Base-by-base conservation (phyloP, 106 monocot species). In the Posidonia australis region DNA sequence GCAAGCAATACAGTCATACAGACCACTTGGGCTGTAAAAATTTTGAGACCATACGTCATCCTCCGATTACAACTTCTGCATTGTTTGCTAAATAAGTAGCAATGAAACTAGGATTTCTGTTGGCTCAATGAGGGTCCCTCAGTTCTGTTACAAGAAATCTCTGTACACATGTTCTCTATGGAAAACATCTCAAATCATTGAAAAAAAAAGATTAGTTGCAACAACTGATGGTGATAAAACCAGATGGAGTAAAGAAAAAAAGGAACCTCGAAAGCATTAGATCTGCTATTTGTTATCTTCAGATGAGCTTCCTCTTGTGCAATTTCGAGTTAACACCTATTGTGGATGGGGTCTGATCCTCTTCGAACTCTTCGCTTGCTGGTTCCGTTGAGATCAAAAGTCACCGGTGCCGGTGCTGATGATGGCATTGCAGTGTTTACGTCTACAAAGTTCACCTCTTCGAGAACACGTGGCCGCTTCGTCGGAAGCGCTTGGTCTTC, bases 301-400 rank as follows among this genome's bases (percentile, higher is more conserved):
- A 44, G 62, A 41, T 44, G 62, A 23, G 13, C 36, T 62, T 62
- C 41, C 12, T 20, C 42, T 22, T 29, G 12, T 31, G 30, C 58
- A 58, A 16, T 16, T 58, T 45, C 78, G 7, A 36, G 36, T 36
- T 74, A 82, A 58, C 82, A 70, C 62, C 85, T 75, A 64, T 90
- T 90, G 69, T 90, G 89, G 60, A 90, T 90, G 54, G 89, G 89
- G 72, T 90, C 82, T 1, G 85, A 90, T 44, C 89, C 85, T 69
- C 85, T 63, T 70, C 85, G 75, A 54, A 85, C 85, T 62, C 75
- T 75, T 49, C 89, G 64, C 60, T 89, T 85, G 82, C 85, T 89
- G 5, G 74, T 64, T n/a, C 71, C 13, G 44, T 76, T 72, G 5
- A 71, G 82, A 68, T 82, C 82, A 23, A 76, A 76, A 5, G 71